These are phyloP conservation scores for Penicillium sumatraense DNA, from an alignment of 2,329 filamentous ascomycete genomes.

Conservation along the genomic window DNA sequence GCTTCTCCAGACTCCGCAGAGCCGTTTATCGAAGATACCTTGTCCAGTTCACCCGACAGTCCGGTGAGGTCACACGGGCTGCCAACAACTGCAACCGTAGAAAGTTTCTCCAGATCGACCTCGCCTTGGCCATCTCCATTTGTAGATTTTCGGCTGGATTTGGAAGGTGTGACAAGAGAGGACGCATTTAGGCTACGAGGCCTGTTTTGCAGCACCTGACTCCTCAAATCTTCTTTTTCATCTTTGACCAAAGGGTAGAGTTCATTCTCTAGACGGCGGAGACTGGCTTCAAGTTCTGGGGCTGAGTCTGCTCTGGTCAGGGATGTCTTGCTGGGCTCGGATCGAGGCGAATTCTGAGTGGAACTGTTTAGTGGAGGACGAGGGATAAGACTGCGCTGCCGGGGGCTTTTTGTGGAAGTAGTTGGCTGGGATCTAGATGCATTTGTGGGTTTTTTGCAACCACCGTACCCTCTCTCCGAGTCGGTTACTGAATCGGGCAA, in stretches of 20 bases:
- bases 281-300: not conserved
- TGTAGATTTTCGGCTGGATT: not conserved
- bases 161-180: constrained; percentile 1
- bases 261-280: not conserved
- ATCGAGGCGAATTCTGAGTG: not conserved
- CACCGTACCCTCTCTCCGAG: constrained; percentile 15
- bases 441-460: constrained; percentile 3
- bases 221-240: not conserved
- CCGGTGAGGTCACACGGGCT: constrained; percentile 14
- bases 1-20: not conserved
- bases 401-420: not conserved
- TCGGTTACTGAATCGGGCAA: constrained; percentile 32
- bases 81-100: constrained; percentile 13
- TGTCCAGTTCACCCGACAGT: not conserved
- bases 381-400: constrained; percentile 15
- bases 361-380: constrained; percentile 2
- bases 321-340: not conserved
- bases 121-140: not conserved
- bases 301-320: constrained; percentile 4
- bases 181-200: not conserved
- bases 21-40: not conserved
- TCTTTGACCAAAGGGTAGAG: not conserved
- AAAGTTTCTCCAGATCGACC: constrained; percentile 12
- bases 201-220: not conserved
- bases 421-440: not conserved